These are phyloP conservation scores for Fonsecaea multimorphosa DNA, from an alignment of 2,329 filamentous ascomycete species.

Conservation along the genomic window DNA sequence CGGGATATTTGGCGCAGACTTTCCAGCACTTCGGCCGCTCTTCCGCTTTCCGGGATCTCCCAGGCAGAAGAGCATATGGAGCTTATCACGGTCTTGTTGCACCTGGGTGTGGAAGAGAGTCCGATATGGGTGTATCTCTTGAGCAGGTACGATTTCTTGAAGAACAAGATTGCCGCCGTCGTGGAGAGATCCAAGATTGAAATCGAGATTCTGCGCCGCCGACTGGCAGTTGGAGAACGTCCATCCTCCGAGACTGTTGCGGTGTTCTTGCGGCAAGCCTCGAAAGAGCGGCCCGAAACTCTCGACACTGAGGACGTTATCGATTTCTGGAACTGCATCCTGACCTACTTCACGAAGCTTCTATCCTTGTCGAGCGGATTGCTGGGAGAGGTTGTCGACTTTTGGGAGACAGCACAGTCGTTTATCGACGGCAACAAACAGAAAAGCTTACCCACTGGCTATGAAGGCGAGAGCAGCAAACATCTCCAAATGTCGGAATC, in stretches of 20 bases:
- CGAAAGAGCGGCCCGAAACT: conserved; percentile 69
- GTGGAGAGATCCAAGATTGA: conserved; percentile 89
- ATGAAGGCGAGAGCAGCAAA: conserved; percentile 77
- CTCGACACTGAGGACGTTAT: conserved; percentile 82
- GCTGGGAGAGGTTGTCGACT: conserved; percentile 86
- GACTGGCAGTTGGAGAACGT: conserved; percentile 75
- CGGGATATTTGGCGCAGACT: conserved; percentile 85
- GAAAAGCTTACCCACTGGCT: conserved; percentile 75
- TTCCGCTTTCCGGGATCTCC: conserved; percentile 56
- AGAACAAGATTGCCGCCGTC: conserved; percentile 77
- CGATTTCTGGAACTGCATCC: conserved; percentile 90
- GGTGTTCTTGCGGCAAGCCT: conserved; percentile 75
- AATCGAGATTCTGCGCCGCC: conserved; percentile 85
- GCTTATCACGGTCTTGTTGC: conserved; percentile 84
- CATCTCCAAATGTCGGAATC: conserved; percentile 81
- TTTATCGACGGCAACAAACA: conserved; percentile 90
- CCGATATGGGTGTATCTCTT: conserved; percentile 96
- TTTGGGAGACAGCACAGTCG: conserved; percentile 89
- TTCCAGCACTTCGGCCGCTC: conserved; percentile 67
- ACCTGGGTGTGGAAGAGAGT: conserved; percentile 92
- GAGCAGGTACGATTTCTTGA: conserved; percentile 86
- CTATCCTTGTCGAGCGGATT: conserved; percentile 77
- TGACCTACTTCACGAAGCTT: conserved; percentile 73
- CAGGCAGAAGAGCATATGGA: conserved; percentile 86
- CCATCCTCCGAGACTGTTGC: conserved; percentile 73